Base-by-base conservation (phyloP, 139 green algal species). In the Edaphochlamys debaryana region DNA sequence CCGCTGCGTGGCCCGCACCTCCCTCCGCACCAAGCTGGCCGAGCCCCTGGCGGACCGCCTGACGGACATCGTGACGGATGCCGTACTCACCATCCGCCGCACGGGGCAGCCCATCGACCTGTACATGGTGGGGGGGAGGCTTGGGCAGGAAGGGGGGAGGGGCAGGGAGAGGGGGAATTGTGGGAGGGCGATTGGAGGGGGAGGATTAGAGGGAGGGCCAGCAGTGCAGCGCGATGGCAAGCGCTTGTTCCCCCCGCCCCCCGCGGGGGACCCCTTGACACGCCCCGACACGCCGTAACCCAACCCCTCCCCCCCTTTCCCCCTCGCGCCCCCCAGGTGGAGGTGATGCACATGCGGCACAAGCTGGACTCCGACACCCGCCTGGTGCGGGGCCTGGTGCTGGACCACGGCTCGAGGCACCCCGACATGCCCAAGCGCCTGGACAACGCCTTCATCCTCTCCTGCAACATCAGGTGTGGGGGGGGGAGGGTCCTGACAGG, bases 341-440 rank as follows among this genome's bases (percentile, higher is more conserved):
- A 99, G 89, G 95, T 98, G 72, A 98, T 99, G 98, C 93, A 97
- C 90, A 99, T 99, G 97, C 89, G 92, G 32, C 97, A 99, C 92
- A 98, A 98, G 87, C 88, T 99, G 69, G 97, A 98, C 88, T 70
- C 88, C 38, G 97, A 99, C 91, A 98, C 97, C 17, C 90, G 87
- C 27, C 93, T 99, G 78, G 87, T 99, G 17, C 87, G 93, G 36
- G 97, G 97, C 7, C 88, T 99, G 76, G 97, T 99, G 78, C 89
- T 99, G 79, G 97, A 99, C 88, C 97, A 99, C 89, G 97, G 97
- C 45, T 77, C 93, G 6, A 90, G 97, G 56, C 97, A 99, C 91
- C 97, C 98, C 5, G 97, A 99, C 93, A 99, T 99, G 97, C 95
- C 95, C 67, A 98, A 98, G 90, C 92, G 94, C 69, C 82, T 98